Percentiles rank a stretch among this genome's conserved stretches.
These are phyloP conservation scores for Chalaropsis ovoidea DNA, from an alignment of 2,329 filamentous ascomycete genomes.

Conservation along the genomic window DNA sequence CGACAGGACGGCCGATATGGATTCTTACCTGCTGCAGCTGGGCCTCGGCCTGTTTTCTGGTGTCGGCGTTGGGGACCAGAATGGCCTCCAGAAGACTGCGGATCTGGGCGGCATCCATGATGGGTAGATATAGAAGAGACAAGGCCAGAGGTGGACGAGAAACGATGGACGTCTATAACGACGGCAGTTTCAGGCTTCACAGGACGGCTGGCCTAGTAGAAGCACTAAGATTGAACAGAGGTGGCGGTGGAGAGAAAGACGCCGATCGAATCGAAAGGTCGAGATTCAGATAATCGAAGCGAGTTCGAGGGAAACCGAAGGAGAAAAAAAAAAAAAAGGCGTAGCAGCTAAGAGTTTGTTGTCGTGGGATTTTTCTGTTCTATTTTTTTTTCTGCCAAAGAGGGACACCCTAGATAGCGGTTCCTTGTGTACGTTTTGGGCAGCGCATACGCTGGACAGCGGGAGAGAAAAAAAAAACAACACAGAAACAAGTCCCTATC, in stretches of 20 bases:
- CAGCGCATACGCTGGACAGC: background rate
- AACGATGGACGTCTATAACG: background rate
- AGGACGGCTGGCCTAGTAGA: background rate
- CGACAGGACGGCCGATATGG: background rate
- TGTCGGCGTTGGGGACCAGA: constrained; percentile 63
- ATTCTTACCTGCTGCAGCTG: constrained; percentile 67
- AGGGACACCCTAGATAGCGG: constrained; percentile 18
- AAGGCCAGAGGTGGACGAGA: constrained; percentile 11
- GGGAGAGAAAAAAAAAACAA: constrained; percentile 2
- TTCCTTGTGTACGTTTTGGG: constrained; percentile 18
- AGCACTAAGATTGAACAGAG: background rate
- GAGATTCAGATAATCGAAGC: background rate
- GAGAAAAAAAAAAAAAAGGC: constrained; percentile 23
- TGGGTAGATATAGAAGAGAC: constrained; percentile 26
- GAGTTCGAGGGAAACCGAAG: constrained; percentile 17
- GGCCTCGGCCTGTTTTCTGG: constrained; percentile 64
- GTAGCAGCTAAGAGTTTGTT: constrained; percentile 15
- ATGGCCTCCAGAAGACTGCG: constrained; percentile 68
- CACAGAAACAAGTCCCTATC: background rate
- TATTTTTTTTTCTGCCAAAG: constrained; percentile 21
- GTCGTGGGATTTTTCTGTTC: constrained; percentile 23
- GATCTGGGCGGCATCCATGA: constrained; percentile 66
- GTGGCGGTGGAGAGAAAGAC: constrained; percentile 12
- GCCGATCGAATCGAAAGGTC: constrained; percentile 16
- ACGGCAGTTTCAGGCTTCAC: constrained; percentile 1